Base-by-base conservation (phyloP, 768 basidiomycete genomes). In the Candolleomyces eurysporus region DNA sequence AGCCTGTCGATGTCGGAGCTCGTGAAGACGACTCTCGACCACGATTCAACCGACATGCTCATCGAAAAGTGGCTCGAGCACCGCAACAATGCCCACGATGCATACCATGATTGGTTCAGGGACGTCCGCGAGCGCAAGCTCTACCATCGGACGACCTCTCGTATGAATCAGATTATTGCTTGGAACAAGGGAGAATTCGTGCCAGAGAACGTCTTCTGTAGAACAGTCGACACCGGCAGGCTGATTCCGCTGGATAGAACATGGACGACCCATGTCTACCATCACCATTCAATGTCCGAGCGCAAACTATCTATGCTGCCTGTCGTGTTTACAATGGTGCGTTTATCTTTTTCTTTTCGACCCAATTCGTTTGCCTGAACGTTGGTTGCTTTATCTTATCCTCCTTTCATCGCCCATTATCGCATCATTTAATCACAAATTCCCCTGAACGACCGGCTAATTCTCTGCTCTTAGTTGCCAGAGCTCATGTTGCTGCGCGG, bases 11-110 rank as follows among this genome's bases (percentile, higher is more conserved):
- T 89, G 85, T 87, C 86, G 62, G 89, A 91, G 76, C 88, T 91
- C 53, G 84, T 91, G 58, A 86, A 87, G 75, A 91, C 89, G 46
- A 89, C 88, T 5, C 81, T 91, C 60, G 87, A 89, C 74, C 85
- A 89, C 76, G 86, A 89, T 65, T 81, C 86, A 17, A 90, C 89
- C 1, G 88, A 90, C 76, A 80, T 85, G 76, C 85, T 91, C 66
- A 91, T 91, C 75, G 88, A 91, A 79, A 89, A 87, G 71, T 91
- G 90, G 90, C 86, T 91, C 49, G 88, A 91, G 69, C 88, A 90
- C 68, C 83, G 84, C 67, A 78, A 77, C 48, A 71, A 70, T 56
- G 77, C 76, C 11, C 85, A 88, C 63, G 87, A 90, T 75, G 82
- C 85, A 50, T 91, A 91, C 70, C 83, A 84, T 72, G 88, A 90